These are phyloP conservation scores for Anthracocystis panici-leucophaei DNA, from an alignment of 1,284 basidiomycete genomes.

Conservation along the genomic window DNA sequence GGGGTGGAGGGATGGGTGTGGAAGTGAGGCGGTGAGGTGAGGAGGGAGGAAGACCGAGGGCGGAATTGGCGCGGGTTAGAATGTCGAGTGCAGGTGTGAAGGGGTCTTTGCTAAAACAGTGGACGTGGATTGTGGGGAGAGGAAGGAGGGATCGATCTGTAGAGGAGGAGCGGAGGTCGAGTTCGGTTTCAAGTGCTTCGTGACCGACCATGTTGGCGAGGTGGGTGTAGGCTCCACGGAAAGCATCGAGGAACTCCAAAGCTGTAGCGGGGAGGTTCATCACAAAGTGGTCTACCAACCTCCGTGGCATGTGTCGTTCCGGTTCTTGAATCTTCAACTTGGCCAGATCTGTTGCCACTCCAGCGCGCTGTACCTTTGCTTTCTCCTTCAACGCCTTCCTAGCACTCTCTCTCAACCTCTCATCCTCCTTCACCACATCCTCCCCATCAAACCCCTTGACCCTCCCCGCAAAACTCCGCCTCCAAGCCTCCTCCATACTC, in stretches of 20 bases:
- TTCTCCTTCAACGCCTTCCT: constrained; percentile 33
- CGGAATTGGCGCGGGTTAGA: constrained; percentile 53
- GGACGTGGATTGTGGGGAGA: constrained; percentile 87
- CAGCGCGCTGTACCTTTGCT: constrained; percentile 3
- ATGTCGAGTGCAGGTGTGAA: constrained; percentile 59
- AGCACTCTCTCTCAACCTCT: constrained; percentile 25
- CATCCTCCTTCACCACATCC: constrained; percentile 11
- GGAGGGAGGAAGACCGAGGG: constrained; percentile 30
- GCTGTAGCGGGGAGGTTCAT: constrained; percentile 98
- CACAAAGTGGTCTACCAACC: constrained; percentile 79
- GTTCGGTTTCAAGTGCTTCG: constrained; percentile 53
- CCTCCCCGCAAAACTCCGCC: constrained; percentile 41
- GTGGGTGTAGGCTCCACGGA: constrained; percentile 77
- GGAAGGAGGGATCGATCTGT: constrained; percentile 70
- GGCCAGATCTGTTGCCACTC: not conserved
- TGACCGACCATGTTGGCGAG: constrained; percentile 70
- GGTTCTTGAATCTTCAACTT: not conserved
- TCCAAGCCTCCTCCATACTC: constrained; percentile 47
- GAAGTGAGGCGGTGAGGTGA: constrained; percentile 9
- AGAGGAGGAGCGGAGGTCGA: constrained; percentile 16
- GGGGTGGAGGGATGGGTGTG: constrained; percentile 31
- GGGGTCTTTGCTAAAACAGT: constrained; percentile 90
- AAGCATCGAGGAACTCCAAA: constrained; percentile 89
- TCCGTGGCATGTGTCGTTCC: constrained; percentile 14
- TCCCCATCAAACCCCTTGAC: constrained; percentile 26